Conservation (phyloP, 2,329 filamentous ascomycete genomes). For the Ciborinia camelliae region DNA sequence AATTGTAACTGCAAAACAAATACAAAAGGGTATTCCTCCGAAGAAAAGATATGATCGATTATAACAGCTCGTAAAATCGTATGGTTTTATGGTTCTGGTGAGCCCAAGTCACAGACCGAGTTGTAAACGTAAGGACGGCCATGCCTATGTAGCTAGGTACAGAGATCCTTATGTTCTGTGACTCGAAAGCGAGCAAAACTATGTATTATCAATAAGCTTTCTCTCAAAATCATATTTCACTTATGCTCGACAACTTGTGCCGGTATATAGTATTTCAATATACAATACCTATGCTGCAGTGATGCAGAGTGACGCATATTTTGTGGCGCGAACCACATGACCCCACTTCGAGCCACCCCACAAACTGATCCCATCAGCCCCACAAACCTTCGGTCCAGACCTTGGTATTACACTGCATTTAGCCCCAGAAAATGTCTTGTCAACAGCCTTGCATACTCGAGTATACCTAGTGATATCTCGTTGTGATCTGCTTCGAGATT, state of each 20-base stretch:
- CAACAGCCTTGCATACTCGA: constrained; percentile 10
- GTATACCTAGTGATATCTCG: not conserved
- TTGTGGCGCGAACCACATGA: not conserved
- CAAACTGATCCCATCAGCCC: constrained; percentile 8
- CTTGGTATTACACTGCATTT: constrained; percentile 14
- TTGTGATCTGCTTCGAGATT: not conserved
- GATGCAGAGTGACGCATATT: no score
- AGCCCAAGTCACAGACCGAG: not conserved
- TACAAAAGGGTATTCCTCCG: not conserved
- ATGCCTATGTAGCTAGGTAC: no score
- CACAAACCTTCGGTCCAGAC: constrained; percentile 5
- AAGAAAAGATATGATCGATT: not conserved
- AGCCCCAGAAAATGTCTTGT: constrained; percentile 7
- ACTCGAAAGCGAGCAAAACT: not conserved
- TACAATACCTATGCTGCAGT: no score
- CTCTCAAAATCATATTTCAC: not conserved
- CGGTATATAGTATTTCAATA: not conserved
- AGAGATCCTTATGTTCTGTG: no score
- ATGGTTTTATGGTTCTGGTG: not conserved
- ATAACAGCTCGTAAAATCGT: not conserved
- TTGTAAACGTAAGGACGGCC: not conserved
- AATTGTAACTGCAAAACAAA: not conserved
- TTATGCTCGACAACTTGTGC: not conserved
- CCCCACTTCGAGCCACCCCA: not conserved
- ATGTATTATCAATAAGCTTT: not conserved